Evolutionary conservation across 176 grass and related monocot species (phyloP), one percentile per base, ranked within the genome.

Genomic region (Cymbopogon citratus): DNA sequence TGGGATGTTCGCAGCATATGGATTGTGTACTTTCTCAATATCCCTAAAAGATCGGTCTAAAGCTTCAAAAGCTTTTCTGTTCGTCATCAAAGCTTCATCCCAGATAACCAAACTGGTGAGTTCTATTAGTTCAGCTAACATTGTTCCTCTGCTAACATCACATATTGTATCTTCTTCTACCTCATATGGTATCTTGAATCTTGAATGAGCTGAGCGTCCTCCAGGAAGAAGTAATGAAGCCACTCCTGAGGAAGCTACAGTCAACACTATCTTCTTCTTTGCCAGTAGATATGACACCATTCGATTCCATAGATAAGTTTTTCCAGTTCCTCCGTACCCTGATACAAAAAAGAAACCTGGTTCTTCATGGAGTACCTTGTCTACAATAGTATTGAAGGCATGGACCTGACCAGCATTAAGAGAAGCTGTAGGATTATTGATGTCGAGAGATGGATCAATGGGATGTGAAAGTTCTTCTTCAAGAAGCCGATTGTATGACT

Each of bases 111-210:
- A 5, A 21, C 2, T 11, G 2, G 51, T n/a, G 0, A 2, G 1
- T 1, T 56, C 51, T 9, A 56, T n/a, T 8, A 56, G 19, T 56
- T 56, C 51, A 8, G 19, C 5, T 2, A 56, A 16, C 51, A 56
- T 56, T 18, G 6, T 56, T 0, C 51, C 51, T 8, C 51, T 2
- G 0, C 19, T n/a, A 0, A 56, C 2, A 8, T 56, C 38, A 33
- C 74, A 85, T 1, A 60, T 12, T 0, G 43, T 19, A 0, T 24
- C 19, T 2, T 78, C 48, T 40, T 46, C 41, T 0, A 79, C 3
- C 2, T 85, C 38, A 15, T 71, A 34, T 11, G 75, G 75, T 12
- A 85, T 85, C 5, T 80, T 77, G 31, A 85, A 85, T 16, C 83
- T 21, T 5, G 74, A 85, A 33, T 85, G 73, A 0, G 74, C 33